phyloP scores from a whole-genome alignment of 257 asterid genomes.

The Solanum sitiens region DNA sequence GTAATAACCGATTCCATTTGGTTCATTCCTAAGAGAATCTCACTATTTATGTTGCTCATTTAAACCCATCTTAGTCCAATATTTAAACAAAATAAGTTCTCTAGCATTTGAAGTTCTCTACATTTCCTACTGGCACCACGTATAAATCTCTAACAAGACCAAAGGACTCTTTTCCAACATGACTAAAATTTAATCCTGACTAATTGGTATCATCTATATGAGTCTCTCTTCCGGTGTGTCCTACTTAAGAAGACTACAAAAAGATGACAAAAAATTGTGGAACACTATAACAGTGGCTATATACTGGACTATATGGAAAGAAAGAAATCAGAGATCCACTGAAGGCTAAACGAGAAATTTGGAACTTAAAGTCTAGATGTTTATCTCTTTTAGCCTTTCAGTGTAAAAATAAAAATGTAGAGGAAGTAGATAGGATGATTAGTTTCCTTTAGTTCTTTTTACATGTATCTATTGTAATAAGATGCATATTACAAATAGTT shows the following conservation, averaged over 20 bases:
- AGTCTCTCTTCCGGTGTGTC: not conserved
- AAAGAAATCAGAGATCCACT: not conserved
- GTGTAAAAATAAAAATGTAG: not conserved
- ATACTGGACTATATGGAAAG: not conserved
- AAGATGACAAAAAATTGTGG: not conserved
- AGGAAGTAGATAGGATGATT: not conserved
- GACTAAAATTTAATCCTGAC: not conserved
- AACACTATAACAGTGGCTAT: not conserved
- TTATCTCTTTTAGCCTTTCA: not conserved
- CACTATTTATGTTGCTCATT: not conserved
- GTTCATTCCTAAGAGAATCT: not conserved
- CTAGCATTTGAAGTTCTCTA: not conserved
- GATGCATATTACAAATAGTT: not conserved
- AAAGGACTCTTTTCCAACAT: not conserved
- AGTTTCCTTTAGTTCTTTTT: not conserved
- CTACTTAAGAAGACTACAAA: not conserved
- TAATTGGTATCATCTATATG: not conserved
- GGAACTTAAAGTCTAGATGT: not conserved
- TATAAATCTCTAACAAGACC: not conserved
- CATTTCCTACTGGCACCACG: not conserved
- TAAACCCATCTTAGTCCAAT: not conserved
- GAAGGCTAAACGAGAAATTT: not conserved
- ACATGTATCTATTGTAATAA: not conserved
- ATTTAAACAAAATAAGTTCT: not conserved
- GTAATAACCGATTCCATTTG: not conserved